Evolutionary conservation across 2,329 filamentous ascomycete genomes (phyloP).

Genomic region (Fusarium liriodendri): DNA sequence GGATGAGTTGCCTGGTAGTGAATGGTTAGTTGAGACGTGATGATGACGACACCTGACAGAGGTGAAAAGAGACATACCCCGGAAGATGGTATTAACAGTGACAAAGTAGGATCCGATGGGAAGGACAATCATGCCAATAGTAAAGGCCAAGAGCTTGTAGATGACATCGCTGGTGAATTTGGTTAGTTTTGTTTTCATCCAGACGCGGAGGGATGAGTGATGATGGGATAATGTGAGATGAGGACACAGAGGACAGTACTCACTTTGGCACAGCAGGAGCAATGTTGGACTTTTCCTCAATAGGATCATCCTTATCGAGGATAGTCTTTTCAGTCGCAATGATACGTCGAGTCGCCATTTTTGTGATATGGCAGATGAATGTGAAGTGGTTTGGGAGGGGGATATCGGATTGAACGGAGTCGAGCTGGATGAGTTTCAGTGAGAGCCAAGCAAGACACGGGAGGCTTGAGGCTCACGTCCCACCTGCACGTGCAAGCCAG

Average conservation of each 20-base stretch:
- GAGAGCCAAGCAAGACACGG: slow-evolving; percentile 9
- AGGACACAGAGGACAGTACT: slow-evolving; percentile 47
- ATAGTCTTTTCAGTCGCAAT: slow-evolving; percentile 73
- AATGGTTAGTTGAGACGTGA: slow-evolving; percentile 17
- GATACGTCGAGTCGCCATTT: slow-evolving; percentile 78
- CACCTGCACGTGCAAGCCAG: slow-evolving; percentile 40
- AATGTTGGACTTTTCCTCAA: slow-evolving; percentile 74
- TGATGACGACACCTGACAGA: slow-evolving; percentile 4
- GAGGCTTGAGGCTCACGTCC: slow-evolving; percentile 24
- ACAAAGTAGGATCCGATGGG: slow-evolving; percentile 92
- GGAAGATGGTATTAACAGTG: slow-evolving; percentile 80
- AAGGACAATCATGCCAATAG: slow-evolving; percentile 87
- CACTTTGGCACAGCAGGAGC: slow-evolving; percentile 87
- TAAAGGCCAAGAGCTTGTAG: slow-evolving; percentile 89
- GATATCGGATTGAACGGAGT: slow-evolving; percentile 7
- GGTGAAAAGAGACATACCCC: slow-evolving; percentile 63
- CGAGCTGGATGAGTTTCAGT: slow-evolving; percentile 15
- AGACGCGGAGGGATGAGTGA: slow-evolving; percentile 6
- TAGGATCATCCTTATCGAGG: slow-evolving; percentile 68
- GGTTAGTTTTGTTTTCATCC: slow-evolving; percentile 5
- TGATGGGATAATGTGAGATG: background rate
- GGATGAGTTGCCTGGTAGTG: slow-evolving; percentile 80
- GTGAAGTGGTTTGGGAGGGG: slow-evolving; percentile 4
- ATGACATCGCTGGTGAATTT: slow-evolving; percentile 76
- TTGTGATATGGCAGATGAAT: slow-evolving; percentile 35